Base-by-base conservation (phyloP, 1,284 basidiomycete genomes). In the Jaminaea rosea region DNA sequence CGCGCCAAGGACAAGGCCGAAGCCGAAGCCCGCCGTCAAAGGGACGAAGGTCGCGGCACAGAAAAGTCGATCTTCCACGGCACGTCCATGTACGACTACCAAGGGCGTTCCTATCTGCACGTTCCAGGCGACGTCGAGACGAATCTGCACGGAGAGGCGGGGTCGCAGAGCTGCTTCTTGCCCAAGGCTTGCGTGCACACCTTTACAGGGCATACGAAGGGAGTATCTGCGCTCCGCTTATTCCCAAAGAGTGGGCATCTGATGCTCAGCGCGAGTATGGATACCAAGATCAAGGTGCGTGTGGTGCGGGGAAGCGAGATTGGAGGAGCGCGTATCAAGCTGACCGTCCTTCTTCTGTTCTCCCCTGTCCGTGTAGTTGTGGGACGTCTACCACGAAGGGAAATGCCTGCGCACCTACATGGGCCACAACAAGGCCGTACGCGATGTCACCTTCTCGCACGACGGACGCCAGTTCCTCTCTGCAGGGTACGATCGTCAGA, bases 81-180 rank as follows among this genome's bases (percentile, higher is more conserved):
- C 74, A 96, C 93, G 78, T 86, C 86, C 57, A 84, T 92, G 80
- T 84, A 85, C 62, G 94, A 99, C 77, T 98, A 99, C 76, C 93
- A 97, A 76, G 94, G 94, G 31, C 82, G 94, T 59, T 97, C 94
- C 44, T 98, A 98, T 77, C 94, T 99, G 86, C 85, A 88, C 57
- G 84, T 94, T 24, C 94, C 94, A 17, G 78, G 77, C 19, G 74
- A 75, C 55, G 75, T 78, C 51, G 80, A 65, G 79, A 86, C 77
- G 80, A 80, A 80, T 65, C 76, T 98, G 49, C 77, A 84, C 41
- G 80, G 81, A 50, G 92, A 94, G 72, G 73, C 85, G 24, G 87
- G 90, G 7, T 83, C 85, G 1, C 87, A 92, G 67, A 88, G 96
- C 57, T 85, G 85, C 57, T 98, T 91, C 73, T 84, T 97, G 52